Percentiles rank a stretch among this genome's conserved stretches.
Conservation (phyloP, 108 stramenopile species). For the Cyclotella cryptica region DNA sequence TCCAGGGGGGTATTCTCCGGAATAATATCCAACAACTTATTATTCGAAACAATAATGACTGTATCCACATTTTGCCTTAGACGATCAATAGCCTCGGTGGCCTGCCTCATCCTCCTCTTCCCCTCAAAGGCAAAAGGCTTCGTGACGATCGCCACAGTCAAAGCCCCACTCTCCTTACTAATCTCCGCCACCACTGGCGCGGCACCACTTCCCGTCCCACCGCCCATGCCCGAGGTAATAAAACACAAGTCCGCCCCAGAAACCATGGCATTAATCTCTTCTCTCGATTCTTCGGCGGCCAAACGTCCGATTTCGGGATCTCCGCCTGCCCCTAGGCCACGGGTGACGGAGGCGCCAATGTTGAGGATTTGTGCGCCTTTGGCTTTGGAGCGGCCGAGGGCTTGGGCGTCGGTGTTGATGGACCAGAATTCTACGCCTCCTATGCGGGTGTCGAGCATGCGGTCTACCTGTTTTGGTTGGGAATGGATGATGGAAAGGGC, state of each 20-base stretch:
- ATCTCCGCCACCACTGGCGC: slow-evolving; percentile 86
- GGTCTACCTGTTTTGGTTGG: slow-evolving; percentile 60
- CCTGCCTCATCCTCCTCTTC: slow-evolving; percentile 87
- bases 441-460: slow-evolving; percentile 88
- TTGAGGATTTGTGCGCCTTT: slow-evolving; percentile 70
- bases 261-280: slow-evolving; percentile 77
- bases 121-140: slow-evolving; percentile 96
- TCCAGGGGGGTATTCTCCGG: slow-evolving; percentile 92
- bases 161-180: slow-evolving; percentile 79
- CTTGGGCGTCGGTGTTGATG: slow-evolving; percentile 93
- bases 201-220: slow-evolving; percentile 90
- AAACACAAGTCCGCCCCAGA: slow-evolving; percentile 89
- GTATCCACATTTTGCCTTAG: slow-evolving; percentile 88
- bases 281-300: slow-evolving; percentile 85
- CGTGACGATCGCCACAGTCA: slow-evolving; percentile 88
- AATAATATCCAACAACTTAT: slow-evolving; percentile 93
- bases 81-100: slow-evolving; percentile 76
- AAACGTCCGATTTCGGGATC: slow-evolving; percentile 83
- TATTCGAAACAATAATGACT: slow-evolving; percentile 93
- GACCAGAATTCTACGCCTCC: slow-evolving; percentile 91
- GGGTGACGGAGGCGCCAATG: slow-evolving; percentile 86
- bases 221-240: slow-evolving; percentile 90
- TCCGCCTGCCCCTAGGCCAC: slow-evolving; percentile 92
- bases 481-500: background rate
- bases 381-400: slow-evolving; percentile 70